These are phyloP conservation scores for Trichosporon asahii DNA, from an alignment of 1,284 basidiomycete species.

Conservation along the genomic window DNA sequence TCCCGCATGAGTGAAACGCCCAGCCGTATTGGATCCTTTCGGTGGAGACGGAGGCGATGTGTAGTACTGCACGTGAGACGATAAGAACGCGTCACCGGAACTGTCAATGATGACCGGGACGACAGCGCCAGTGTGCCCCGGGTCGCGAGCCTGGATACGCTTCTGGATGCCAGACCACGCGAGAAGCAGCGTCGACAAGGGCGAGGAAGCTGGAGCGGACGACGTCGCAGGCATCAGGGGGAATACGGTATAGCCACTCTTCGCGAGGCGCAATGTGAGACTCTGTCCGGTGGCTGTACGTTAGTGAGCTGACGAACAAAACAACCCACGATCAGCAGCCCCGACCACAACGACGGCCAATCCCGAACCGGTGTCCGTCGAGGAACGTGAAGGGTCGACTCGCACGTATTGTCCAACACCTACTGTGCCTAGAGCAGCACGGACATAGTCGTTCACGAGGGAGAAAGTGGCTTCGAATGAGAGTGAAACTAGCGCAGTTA, in stretches of 20 bases:
- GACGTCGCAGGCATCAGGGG: slow-evolving; percentile 36
- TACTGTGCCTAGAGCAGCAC: slow-evolving; percentile 26
- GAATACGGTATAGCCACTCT: slow-evolving; percentile 47
- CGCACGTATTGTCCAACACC: slow-evolving; percentile 30
- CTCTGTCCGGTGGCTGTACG: slow-evolving; percentile 39
- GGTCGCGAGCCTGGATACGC: slow-evolving; percentile 32
- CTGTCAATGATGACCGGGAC: slow-evolving; percentile 46
- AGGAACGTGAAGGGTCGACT: neutral
- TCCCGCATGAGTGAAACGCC: slow-evolving; percentile 39
- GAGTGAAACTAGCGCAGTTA: slow-evolving; percentile 41
- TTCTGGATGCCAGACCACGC: slow-evolving; percentile 43
- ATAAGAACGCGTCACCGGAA: slow-evolving; percentile 22
- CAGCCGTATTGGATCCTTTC: slow-evolving; percentile 11
- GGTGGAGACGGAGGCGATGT: slow-evolving; percentile 21
- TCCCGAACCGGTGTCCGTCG: slow-evolving; percentile 30
- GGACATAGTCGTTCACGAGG: slow-evolving; percentile 32
- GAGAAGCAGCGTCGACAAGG: slow-evolving; percentile 38
- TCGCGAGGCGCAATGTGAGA: slow-evolving; percentile 43
- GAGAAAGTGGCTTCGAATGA: slow-evolving; percentile 38
- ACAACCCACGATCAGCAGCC: slow-evolving; percentile 37
- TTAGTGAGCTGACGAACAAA: slow-evolving; percentile 11
- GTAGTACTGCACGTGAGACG: slow-evolving; percentile 12
- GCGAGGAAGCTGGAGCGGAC: slow-evolving; percentile 21
- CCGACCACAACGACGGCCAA: slow-evolving; percentile 42
- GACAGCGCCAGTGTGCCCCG: slow-evolving; percentile 38